Evolutionary conservation across 2,329 filamentous ascomycete genomes (phyloP).

Genomic region (Parascedosporium putredinis): DNA sequence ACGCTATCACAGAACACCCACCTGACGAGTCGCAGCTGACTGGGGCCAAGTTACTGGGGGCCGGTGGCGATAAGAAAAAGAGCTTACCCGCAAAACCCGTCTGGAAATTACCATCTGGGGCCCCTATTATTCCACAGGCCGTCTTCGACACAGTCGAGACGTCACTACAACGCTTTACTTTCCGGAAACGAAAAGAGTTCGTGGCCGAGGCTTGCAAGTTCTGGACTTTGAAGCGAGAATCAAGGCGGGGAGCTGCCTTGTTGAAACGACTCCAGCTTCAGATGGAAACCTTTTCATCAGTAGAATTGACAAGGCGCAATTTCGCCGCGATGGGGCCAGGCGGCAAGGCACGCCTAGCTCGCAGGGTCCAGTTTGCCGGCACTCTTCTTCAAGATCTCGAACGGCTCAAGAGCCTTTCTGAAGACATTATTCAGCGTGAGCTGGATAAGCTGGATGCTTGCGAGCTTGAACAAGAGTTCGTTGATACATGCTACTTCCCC

Average conservation of each 20-base stretch:
- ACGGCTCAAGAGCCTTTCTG: conserved; percentile 59
- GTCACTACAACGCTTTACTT: conserved; percentile 69
- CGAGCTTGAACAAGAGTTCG: conserved; percentile 64
- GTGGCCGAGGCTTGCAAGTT: conserved; percentile 90
- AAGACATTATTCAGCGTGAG: conserved; percentile 66
- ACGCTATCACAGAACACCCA: conserved; percentile 56
- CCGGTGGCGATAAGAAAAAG: conserved; percentile 66
- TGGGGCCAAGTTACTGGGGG: conserved; percentile 68
- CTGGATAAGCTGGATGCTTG: conserved; percentile 65
- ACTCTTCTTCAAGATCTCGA: conserved; percentile 66
- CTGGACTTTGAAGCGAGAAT: conserved; percentile 94
- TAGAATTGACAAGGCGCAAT: conserved; percentile 91
- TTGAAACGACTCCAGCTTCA: conserved; percentile 89
- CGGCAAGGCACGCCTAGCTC: conserved; percentile 64
- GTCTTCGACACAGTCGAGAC: conserved; percentile 80
- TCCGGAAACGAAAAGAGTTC: conserved; percentile 81
- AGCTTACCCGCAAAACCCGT: conserved; percentile 57
- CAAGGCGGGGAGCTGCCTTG: conserved; percentile 79
- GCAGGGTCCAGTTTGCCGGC: conserved; percentile 82
- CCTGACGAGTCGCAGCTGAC: conserved; percentile 76
- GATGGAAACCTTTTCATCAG: conserved; percentile 92
- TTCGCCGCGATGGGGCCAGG: conserved; percentile 90
- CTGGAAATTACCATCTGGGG: conserved; percentile 91
- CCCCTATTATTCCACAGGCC: conserved; percentile 82
- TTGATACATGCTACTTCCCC: conserved; percentile 88